Percentiles rank a stretch among this genome's conserved stretches.
These are phyloP conservation scores for Umbelopsis ramanniana DNA, from an alignment of 192 early-diverging fungal species.

Conservation along the genomic window DNA sequence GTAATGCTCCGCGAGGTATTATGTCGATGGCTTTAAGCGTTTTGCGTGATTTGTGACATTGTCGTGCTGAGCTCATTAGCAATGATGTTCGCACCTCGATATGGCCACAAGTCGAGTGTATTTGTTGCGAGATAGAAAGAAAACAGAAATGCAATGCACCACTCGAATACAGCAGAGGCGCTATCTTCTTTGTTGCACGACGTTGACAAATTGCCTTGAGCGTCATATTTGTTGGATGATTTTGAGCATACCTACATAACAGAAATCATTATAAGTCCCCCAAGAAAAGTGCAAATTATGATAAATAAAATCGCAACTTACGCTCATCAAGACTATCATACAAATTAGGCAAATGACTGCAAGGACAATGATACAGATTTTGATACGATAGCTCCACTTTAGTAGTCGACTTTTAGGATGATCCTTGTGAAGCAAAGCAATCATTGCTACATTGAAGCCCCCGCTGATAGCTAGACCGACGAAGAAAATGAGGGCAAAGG, in stretches of 20 bases:
- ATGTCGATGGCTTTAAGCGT: background rate
- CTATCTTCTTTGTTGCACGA: constrained; percentile 3
- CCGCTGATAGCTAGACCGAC: constrained; percentile 8
- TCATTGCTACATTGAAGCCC: background rate
- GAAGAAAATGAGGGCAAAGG: constrained; percentile 3
- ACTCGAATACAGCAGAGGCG: constrained; percentile 6
- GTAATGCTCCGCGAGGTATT: no score
- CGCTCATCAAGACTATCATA: background rate
- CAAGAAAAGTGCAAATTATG: no score
- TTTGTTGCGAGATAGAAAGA: constrained; percentile 5
- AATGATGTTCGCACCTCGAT: background rate
- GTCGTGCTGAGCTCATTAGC: background rate
- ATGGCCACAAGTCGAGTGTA: background rate
- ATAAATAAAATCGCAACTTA: background rate
- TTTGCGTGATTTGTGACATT: background rate
- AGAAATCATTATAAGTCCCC: background rate
- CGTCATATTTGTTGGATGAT: constrained; percentile 10
- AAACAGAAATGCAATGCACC: constrained; percentile 17
- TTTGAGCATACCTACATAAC: constrained; percentile 5
- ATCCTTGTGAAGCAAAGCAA: constrained; percentile 1
- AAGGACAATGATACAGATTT: background rate
- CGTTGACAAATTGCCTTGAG: background rate
- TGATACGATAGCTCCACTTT: background rate
- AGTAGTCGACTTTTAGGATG: background rate
- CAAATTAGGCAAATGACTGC: background rate